phyloP scores from a whole-genome alignment of 768 basidiomycete species.

The Tulasnella sp. region DNA sequence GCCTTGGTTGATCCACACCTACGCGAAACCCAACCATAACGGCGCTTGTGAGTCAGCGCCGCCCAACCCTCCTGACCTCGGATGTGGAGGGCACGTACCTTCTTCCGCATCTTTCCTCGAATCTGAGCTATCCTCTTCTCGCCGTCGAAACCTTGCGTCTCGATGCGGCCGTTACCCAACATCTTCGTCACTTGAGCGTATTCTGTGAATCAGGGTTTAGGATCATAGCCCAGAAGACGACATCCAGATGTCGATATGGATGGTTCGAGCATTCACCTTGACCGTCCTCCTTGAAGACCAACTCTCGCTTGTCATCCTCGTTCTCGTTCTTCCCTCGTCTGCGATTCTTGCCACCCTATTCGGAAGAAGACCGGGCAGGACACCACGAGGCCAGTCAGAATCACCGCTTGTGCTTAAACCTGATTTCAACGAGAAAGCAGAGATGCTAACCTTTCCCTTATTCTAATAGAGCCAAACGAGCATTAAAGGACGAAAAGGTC shows the following conservation, averaged over 20 bases:
- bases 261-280: constrained; percentile 38
- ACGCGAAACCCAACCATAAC: background rate
- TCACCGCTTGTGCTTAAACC: background rate
- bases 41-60: background rate
- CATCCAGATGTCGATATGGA: background rate
- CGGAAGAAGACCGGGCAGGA: background rate
- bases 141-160: constrained; percentile 96
- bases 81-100: constrained; percentile 41
- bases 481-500: background rate
- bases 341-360: constrained; percentile 95
- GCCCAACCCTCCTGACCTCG: background rate
- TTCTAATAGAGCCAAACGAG: background rate
- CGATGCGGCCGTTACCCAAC: constrained; percentile 94
- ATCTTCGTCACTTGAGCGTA: constrained; percentile 98
- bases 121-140: constrained; percentile 97
- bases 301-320: constrained; percentile 96
- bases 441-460: background rate
- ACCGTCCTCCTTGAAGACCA: constrained; percentile 97
- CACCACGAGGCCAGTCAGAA: background rate
- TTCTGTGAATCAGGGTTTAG: constrained; percentile 34
- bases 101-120: constrained; percentile 98
- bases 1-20: constrained; percentile 99
- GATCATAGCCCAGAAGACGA: background rate
- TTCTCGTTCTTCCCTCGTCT: constrained; percentile 99
- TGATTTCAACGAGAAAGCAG: background rate